These are phyloP conservation scores for Ajuga reptans DNA, from an alignment of 305 asterid species.

Conservation along the genomic window DNA sequence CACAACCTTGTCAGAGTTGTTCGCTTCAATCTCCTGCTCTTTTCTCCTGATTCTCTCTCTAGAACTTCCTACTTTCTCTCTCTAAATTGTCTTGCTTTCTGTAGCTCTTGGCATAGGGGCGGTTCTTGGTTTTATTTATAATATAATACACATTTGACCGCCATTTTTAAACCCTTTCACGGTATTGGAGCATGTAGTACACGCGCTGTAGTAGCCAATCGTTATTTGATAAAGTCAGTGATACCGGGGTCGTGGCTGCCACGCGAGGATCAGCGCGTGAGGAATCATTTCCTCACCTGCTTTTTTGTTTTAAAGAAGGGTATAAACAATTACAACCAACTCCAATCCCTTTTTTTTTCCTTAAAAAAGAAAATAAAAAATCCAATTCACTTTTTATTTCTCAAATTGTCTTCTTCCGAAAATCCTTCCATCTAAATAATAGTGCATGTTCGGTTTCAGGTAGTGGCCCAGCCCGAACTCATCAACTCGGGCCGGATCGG, in stretches of 20 bases:
- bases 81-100: slow-evolving; percentile 24
- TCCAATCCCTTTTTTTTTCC: slow-evolving; percentile 15
- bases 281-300: background rate
- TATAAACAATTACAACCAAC: slow-evolving; percentile 18
- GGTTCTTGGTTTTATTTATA: slow-evolving; percentile 24
- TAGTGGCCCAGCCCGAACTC: no score
- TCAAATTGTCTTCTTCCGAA: slow-evolving; percentile 4
- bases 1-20: slow-evolving; percentile 13
- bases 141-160: slow-evolving; percentile 23
- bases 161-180: background rate
- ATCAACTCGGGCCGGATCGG: no score
- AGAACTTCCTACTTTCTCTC: slow-evolving; percentile 17
- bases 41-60: slow-evolving; percentile 15
- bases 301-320: slow-evolving; percentile 2
- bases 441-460: no score
- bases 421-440: background rate
- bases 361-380: background rate
- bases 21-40: background rate
- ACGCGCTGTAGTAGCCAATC: slow-evolving; percentile 15
- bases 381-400: background rate
- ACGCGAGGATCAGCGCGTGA: slow-evolving; percentile 6
- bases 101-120: slow-evolving; percentile 26
- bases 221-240: background rate
- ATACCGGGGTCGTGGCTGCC: background rate
- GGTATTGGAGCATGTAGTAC: background rate